Conservation (phyloP, 441 rosid species). For the Corymbia citriodora region DNA sequence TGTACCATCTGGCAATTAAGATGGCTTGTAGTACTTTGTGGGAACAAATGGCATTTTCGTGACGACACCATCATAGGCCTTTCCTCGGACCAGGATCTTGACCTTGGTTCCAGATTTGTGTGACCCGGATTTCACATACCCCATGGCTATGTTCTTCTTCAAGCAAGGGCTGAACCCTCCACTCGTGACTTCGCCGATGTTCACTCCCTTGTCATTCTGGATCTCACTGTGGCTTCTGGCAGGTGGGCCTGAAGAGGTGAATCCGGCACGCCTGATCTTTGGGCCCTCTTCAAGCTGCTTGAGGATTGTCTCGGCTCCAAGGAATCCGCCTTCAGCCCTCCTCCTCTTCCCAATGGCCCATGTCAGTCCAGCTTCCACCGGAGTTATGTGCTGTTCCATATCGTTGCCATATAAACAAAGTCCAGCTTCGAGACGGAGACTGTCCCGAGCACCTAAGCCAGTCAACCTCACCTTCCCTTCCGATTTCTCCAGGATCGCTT, state of each 20-base stretch:
- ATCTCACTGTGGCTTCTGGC: conserved; percentile 92
- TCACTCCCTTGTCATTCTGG: conserved; percentile 59
- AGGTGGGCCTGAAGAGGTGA: conserved; percentile 80
- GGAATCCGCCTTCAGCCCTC: conserved; percentile 90
- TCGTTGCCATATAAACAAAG: conserved; percentile 89
- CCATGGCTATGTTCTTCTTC: conserved; percentile 97
- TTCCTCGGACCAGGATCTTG: conserved; percentile 76
- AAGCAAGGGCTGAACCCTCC: conserved; percentile 96
- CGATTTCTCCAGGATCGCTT: conserved; percentile 87
- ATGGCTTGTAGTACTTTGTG: conserved; percentile 86
- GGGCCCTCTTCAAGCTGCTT: conserved; percentile 88
- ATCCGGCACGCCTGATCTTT: conserved; percentile 73
- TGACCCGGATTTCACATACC: conserved; percentile 82
- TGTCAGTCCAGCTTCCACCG: conserved; percentile 90
- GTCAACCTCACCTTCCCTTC: conserved; percentile 89
- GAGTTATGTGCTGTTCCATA: conserved; percentile 88
- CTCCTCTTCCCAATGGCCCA: conserved; percentile 98
- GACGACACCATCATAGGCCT: conserved; percentile 71
- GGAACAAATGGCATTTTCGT: conserved; percentile 97
- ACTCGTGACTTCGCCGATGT: conserved; percentile 93
- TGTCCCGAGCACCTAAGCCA: conserved; percentile 93
- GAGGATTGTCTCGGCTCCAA: conserved; percentile 82
- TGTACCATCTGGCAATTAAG: conserved; percentile 11
- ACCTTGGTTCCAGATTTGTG: conserved; percentile 85
- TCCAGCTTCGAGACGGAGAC: conserved; percentile 94